Conservation (phyloP, 1,284 basidiomycete genomes). For the Papiliotrema terrestris region DNA sequence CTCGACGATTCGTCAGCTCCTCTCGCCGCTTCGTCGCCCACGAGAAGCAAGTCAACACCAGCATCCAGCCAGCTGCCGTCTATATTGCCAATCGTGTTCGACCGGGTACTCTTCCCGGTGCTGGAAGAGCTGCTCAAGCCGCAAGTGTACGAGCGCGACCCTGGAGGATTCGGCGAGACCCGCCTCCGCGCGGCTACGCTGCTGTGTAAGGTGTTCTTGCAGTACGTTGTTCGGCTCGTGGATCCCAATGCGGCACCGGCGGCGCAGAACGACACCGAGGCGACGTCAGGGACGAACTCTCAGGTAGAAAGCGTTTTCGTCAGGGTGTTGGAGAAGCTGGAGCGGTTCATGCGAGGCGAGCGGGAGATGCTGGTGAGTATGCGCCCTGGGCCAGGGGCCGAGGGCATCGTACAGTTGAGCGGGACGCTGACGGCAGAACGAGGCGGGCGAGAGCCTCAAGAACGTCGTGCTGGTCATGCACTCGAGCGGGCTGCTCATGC, state of each 20-base stretch:
- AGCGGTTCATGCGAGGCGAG: conserved; percentile 82
- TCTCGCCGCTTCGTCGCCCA: too few relatives aligned
- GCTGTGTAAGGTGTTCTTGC: conserved; percentile 92
- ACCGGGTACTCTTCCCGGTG: conserved; percentile 84
- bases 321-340: conserved; percentile 83
- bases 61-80: conserved; percentile 61
- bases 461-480: conserved; percentile 97
- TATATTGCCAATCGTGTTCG: conserved; percentile 79
- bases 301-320: conserved; percentile 65
- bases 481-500: conserved; percentile 74
- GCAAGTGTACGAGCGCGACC: conserved; percentile 73
- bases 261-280: conserved; percentile 40
- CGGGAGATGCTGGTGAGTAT: conserved; percentile 76
- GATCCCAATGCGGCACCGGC: conserved; percentile 60
- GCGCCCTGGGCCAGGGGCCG: conserved; percentile 8
- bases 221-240: conserved; percentile 74
- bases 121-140: conserved; percentile 88
- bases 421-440: conserved; percentile 58
- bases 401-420: conserved; percentile 1
- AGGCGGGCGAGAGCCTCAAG: conserved; percentile 94
- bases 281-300: too few relatives aligned
- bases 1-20: conserved; percentile 50
- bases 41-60: too few relatives aligned
- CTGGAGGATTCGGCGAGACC: conserved; percentile 83
- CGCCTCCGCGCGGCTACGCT: conserved; percentile 80